Evolutionary conservation across 1,139 yeast species (phyloP), one percentile per base, ranked within the genome.

Genomic region (Pichiaceae sp.): DNA sequence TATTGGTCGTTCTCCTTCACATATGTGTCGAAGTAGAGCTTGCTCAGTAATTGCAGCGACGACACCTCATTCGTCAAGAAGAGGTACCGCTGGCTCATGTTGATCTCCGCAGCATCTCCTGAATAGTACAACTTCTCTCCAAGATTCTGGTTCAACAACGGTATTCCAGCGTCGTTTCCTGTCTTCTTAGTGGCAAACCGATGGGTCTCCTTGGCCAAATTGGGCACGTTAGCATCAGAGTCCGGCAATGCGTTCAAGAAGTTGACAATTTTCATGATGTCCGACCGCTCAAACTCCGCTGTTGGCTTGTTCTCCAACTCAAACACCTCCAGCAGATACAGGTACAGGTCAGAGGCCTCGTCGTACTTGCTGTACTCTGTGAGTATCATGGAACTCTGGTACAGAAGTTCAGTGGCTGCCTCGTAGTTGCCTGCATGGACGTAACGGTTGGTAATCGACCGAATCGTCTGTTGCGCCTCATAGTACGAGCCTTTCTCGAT

Each of bases 401-500:
- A 74, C 30, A 89, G 66, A 40, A 87, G 63, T 38, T 83, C 87
- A 38, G 76, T 68, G 9, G 96, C 95, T 31, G 80, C 80, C 4
- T 60, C 58, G 54, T 71, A 84, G 44, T 81, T 76, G 44, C 75
- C 74, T 25, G 78, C 58, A 45, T 85, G 76, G 33, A 83, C 79
- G 52, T 84, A 81, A 53, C 98, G 68, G 47, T 87, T 86, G 33
- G 84, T 86, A 40, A 89, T 81, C 7, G 96, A 86, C 51, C 96
- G 67, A 37, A 89, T 69, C 0, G 95, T 89, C 59, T 89, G 97
- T 54, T 89, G 96, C 0, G 97, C 97, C 56, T 91, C 98, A 54
- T 89, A 89, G 61, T 70, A 86, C 38, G 87, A 83, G 2, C 87
- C 87, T 35, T 70, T 71, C 35, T 72, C 74, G 45, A 89, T 80